phyloP scores from a whole-genome alignment of 108 stramenopile genomes.

The Epipyxis sp. region DNA sequence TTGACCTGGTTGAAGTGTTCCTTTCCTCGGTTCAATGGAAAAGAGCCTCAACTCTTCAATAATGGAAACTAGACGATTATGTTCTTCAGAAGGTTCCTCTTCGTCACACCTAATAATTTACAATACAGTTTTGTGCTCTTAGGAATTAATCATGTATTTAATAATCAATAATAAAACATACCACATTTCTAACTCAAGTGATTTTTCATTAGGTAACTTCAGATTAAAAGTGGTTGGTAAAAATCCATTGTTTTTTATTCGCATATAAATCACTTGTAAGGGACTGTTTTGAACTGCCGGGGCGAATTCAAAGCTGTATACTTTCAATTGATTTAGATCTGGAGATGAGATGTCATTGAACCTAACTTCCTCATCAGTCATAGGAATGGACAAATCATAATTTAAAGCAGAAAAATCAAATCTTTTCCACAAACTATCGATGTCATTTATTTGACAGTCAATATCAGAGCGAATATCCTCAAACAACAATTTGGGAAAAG shows the following conservation, averaged over 20 bases:
- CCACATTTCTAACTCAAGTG: slow-evolving; percentile 46
- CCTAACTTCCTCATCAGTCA: slow-evolving; percentile 41
- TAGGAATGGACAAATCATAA: slow-evolving; percentile 42
- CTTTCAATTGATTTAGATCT: slow-evolving; percentile 40
- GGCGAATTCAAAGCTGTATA: slow-evolving; percentile 41
- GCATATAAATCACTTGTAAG: slow-evolving; percentile 27
- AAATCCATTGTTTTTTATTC: slow-evolving; percentile 35
- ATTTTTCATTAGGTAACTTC: slow-evolving; percentile 46
- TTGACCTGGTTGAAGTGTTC: slow-evolving; percentile 41
- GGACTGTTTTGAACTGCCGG: slow-evolving; percentile 30
- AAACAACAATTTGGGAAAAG: slow-evolving; percentile 38
- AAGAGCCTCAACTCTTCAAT: slow-evolving; percentile 44
- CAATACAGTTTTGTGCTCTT: too few relatives aligned
- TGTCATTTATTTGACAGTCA: slow-evolving; percentile 18
- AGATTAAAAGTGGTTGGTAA: slow-evolving; percentile 31
- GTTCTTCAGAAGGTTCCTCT: slow-evolving; percentile 39
- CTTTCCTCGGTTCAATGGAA: slow-evolving; percentile 40
- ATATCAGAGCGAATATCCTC: slow-evolving; percentile 36
- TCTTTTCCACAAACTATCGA: slow-evolving; percentile 29
- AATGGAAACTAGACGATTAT: slow-evolving; percentile 25
- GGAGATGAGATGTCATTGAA: slow-evolving; percentile 46
- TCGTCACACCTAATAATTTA: too few relatives aligned
- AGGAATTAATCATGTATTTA: too few relatives aligned
- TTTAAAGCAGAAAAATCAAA: slow-evolving; percentile 26
- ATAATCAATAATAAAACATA: too few relatives aligned